These are phyloP conservation scores for Schwanniomyces occidentalis DNA, from an alignment of 805 yeast genomes.

Conservation along the genomic window DNA sequence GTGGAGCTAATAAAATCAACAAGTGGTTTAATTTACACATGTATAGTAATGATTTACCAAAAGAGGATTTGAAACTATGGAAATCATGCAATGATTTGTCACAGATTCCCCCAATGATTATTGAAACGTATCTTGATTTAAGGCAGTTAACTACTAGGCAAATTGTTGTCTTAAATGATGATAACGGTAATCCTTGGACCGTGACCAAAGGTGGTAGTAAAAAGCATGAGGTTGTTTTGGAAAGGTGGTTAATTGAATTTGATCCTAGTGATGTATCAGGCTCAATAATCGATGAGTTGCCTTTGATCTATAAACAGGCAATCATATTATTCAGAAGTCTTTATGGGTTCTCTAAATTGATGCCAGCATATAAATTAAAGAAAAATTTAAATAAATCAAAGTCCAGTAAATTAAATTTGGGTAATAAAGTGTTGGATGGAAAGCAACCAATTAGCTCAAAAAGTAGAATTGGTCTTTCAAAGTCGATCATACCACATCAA, in stretches of 20 bases:
- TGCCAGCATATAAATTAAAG: constrained; percentile 70
- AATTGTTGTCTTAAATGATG: constrained; percentile 58
- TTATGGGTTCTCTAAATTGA: constrained; percentile 60
- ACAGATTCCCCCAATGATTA: constrained; percentile 74
- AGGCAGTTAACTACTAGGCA: constrained; percentile 57
- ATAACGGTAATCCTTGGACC: constrained; percentile 51
- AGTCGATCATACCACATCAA: constrained; percentile 53
- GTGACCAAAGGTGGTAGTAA: constrained; percentile 58
- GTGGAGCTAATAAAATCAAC: constrained; percentile 34
- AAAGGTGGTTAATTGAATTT: constrained; percentile 89
- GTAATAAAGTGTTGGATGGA: constrained; percentile 72
- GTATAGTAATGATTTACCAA: constrained; percentile 27
- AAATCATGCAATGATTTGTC: constrained; percentile 41
- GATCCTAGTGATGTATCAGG: constrained; percentile 48
- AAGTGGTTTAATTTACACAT: constrained; percentile 67
- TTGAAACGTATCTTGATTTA: constrained; percentile 79
- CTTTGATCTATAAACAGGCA: constrained; percentile 71
- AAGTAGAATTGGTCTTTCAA: constrained; percentile 84
- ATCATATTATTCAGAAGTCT: constrained; percentile 73
- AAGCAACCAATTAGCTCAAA: constrained; percentile 73
- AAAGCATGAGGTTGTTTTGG: constrained; percentile 85
- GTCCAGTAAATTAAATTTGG: constrained; percentile 41
- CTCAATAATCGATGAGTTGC: constrained; percentile 51
- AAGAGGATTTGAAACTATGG: constrained; percentile 70
- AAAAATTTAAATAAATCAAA: constrained; percentile 25